Evolutionary conservation across 352 stramenopile species (phyloP), one percentile per base, ranked within the genome.

Genomic region (Peronospora farinosa): DNA sequence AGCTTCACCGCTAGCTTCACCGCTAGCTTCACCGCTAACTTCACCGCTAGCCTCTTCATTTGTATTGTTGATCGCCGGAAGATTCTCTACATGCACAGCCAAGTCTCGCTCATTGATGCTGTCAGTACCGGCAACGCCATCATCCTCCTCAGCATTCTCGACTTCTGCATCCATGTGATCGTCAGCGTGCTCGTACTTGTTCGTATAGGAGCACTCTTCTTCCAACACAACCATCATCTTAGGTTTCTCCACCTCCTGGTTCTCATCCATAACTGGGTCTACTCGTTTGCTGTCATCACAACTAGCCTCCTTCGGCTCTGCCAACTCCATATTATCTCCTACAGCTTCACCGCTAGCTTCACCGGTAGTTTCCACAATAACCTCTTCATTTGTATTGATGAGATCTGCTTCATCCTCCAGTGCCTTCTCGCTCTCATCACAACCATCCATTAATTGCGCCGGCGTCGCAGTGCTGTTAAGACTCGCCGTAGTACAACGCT

Each of bases 31-130:
- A n/a, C n/a, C n/a, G n/a, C n/a, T n/a, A n/a, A n/a, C n/a, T 50
- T 39, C 25, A 21, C 11, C n/a, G 16, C 36, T 10, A 28, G n/a
- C 16, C n/a, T 56, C 47, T 46, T 62, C 31, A 28, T 13, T 8
- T n/a, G 37, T 25, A 23, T 63, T 41, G 23, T 12, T 23, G n/a
- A 36, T 16, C 36, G 25, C 8, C n/a, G 27, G 3, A 6, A 56
- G 32, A 3, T 47, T 58, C 15, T 60, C 40, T 31, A 49, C 39
- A 13, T 52, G 43, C 19, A 32, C 62, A 19, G 62, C 53, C 16
- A 70, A 19, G 17, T 67, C 52, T 19, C 62, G 57, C 44, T 70
- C 62, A 25, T 70, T 60, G 2, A 48, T 56, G 7, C 49, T 63
- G 12, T 47, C 44, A 9, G 54, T 50, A 17, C 52, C 67, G 19